phyloP scores from a whole-genome alignment of 1,284 basidiomycete species.

The Leccinum pachyderme region DNA sequence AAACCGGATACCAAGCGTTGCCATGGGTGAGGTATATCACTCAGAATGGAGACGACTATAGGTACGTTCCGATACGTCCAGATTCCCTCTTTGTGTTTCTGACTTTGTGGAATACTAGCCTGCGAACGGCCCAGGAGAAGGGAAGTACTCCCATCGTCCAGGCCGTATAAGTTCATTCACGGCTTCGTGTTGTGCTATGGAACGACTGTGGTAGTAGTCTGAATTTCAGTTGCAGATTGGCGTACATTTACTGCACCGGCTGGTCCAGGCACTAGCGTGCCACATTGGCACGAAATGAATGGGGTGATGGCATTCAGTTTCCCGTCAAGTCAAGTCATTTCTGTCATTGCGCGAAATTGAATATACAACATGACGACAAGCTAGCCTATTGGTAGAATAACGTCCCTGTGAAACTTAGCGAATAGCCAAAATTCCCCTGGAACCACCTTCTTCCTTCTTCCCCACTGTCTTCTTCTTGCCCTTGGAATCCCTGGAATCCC shows the following conservation, averaged over 20 bases:
- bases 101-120: slow-evolving; percentile 37
- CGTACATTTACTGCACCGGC: too few species aligned
- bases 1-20: slow-evolving; percentile 93
- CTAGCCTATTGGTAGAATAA: not conserved
- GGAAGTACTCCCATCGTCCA: slow-evolving; percentile 67
- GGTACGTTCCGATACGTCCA: slow-evolving; percentile 42
- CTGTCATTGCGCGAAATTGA: not conserved
- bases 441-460: slow-evolving; percentile 37
- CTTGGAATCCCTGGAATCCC: slow-evolving; percentile 53
- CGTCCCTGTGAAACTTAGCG: slow-evolving; percentile 19
- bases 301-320: too few species aligned
- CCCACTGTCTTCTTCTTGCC: slow-evolving; percentile 45
- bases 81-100: not conserved
- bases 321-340: not conserved
- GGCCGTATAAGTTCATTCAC: slow-evolving; percentile 12
- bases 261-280: too few species aligned
- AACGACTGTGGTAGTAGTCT: not conserved
- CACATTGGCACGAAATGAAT: too few species aligned
- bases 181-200: not conserved
- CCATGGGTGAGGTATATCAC: slow-evolving; percentile 94
- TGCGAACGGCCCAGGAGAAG: slow-evolving; percentile 76
- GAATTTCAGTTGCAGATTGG: not conserved
- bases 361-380: not conserved
- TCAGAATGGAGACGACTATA: slow-evolving; percentile 96
- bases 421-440: slow-evolving; percentile 35